phyloP scores from a whole-genome alignment of 176 grass and related monocot species.

The Cocos nucifera region DNA sequence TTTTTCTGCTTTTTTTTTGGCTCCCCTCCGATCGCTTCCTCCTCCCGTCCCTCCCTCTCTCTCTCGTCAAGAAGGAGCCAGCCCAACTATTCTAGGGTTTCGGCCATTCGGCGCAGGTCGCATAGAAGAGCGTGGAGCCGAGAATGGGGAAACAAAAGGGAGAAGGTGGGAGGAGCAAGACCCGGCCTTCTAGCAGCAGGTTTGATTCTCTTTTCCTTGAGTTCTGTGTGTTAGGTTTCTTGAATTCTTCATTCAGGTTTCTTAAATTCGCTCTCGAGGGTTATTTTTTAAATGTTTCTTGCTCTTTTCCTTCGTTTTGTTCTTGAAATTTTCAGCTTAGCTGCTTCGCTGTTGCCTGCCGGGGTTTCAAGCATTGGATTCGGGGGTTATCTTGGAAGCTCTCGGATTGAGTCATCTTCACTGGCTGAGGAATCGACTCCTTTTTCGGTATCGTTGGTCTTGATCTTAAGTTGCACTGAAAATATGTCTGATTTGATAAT shows the following conservation, averaged over 20 bases:
- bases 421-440: slow-evolving; percentile 38
- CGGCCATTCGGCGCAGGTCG: neutral
- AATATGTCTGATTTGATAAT: neutral
- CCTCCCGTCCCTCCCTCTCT: no score
- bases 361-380: slow-evolving; percentile 53
- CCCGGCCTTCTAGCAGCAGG: slow-evolving; percentile 61
- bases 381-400: slow-evolving; percentile 76
- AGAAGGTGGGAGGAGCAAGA: slow-evolving; percentile 38
- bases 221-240: neutral
- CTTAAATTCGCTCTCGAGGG: neutral
- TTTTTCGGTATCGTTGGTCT: neutral
- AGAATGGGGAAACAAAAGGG: slow-evolving; percentile 78
- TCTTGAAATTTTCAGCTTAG: slow-evolving; percentile 34
- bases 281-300: neutral
- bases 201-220: neutral
- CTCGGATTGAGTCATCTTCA: slow-evolving; percentile 57
- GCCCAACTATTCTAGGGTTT: neutral
- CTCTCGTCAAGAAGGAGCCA: no score
- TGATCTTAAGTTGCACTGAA: neutral
- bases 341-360: slow-evolving; percentile 54
- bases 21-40: no score
- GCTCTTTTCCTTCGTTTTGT: neutral
- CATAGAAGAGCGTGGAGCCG: neutral
- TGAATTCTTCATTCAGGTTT: neutral
- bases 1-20: no score